Conservation (phyloP, 768 basidiomycete species). For the Boletus tylopilopsis region DNA sequence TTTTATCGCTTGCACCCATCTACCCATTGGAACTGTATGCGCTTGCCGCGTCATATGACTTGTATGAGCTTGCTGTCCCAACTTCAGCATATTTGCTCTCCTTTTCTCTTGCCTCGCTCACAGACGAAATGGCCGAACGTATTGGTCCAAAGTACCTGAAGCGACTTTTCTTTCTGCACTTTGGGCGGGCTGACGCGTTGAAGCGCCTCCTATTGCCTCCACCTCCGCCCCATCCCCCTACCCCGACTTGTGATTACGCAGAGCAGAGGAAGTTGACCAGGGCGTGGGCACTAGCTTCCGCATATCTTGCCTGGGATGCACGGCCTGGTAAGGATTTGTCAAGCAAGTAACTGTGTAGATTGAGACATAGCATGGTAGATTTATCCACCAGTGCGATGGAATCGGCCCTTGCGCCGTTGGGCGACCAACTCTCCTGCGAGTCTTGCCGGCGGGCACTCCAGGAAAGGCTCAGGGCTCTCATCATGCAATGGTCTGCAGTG, state of each 20-base stretch:
- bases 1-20: conserved; percentile 65
- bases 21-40: conserved; percentile 71
- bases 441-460: conserved; percentile 60
- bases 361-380: conserved; percentile 40
- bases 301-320: conserved; percentile 83
- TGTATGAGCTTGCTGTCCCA: conserved; percentile 71
- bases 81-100: conserved; percentile 74
- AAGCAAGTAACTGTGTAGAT: neutral
- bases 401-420: conserved; percentile 63
- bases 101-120: conserved; percentile 60
- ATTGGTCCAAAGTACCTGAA: conserved; percentile 80
- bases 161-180: conserved; percentile 78
- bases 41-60: conserved; percentile 60
- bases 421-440: conserved; percentile 65
- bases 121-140: conserved; percentile 63
- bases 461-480: conserved; percentile 63
- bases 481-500: conserved; percentile 75
- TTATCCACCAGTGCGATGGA: conserved; percentile 72
- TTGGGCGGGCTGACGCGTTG: conserved; percentile 77
- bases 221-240: conserved; percentile 74
- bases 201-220: conserved; percentile 75
- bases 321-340: conserved; percentile 54
- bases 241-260: conserved; percentile 58
- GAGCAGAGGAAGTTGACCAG: conserved; percentile 78
- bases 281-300: conserved; percentile 79